Evolutionary conservation across 2,329 filamentous ascomycete species (phyloP), one percentile per base, ranked within the genome.

Genomic region (Corynespora cassiicola): DNA sequence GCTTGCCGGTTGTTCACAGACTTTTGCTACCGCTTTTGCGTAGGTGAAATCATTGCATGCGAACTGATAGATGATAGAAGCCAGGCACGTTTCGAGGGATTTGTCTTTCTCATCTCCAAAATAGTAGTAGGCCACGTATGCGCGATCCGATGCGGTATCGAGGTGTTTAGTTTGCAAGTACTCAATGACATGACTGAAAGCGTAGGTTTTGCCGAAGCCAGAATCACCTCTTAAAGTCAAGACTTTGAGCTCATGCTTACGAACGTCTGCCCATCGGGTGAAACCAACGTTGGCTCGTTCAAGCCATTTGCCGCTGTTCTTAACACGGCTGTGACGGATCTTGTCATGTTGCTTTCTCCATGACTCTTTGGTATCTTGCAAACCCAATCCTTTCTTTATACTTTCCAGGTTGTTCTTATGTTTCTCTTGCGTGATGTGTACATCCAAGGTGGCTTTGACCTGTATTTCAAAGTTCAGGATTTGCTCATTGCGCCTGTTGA

Each of bases 51-150:
- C 30, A 10, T 31, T 26, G 7, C 7, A 11, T 19, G 35, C 40
- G n/a, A 52, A 39, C 2, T 52, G 49, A 14, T 47, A 50, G 16
- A 52, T 41, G 27, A 50, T 45, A 6, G 46, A 50, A 5, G 43
- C 47, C 16, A 52, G 14, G 2, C 42, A 52, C 8, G 28, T 24
- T 11, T 52, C 49, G 2, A 52, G 36, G 9, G 46, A 42, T 2
- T 47, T 36, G 12, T 47, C 41, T 21, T 43, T 48, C 1, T 48
- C 47, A 4, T 43, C 50, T 4, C 44, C 26, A 16, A 41, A 53
- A 21, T 53, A 53, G 31, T 53, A 53, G 28, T 52, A 52, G 1
- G 44, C 41, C 9, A 53, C 7, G 4, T 23, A 41, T 21, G 36
- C 31, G n/a, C 24, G 36, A 2, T 30, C 35, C 1, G 36, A 19